Conservation (phyloP, 208 protist species). For the Leishmania lainsoni region DNA sequence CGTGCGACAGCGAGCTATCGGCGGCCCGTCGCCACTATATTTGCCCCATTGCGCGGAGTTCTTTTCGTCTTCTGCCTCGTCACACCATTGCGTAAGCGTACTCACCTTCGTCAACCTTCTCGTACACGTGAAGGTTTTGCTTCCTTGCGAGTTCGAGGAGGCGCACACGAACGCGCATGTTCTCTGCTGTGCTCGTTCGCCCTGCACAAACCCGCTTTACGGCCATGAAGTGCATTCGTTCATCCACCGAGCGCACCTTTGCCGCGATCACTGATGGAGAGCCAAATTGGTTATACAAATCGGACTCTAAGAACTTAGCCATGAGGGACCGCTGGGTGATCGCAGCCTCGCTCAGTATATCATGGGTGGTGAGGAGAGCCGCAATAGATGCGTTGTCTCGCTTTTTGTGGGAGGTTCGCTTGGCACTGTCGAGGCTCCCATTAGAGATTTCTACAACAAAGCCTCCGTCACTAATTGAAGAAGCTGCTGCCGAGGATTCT, state of each 20-base stretch:
- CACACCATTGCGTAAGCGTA: slow-evolving; percentile 28
- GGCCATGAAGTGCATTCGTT: slow-evolving; percentile 69
- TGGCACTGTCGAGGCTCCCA: neutral
- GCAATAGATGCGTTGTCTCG: slow-evolving; percentile 13
- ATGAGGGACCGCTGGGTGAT: slow-evolving; percentile 60
- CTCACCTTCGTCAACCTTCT: slow-evolving; percentile 55
- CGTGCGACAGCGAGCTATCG: neutral
- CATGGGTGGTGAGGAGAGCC: slow-evolving; percentile 65
- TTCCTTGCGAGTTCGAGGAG: slow-evolving; percentile 38
- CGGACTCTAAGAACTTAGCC: slow-evolving; percentile 61
- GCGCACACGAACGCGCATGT: neutral
- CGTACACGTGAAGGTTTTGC: slow-evolving; percentile 66
- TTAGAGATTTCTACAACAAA: neutral
- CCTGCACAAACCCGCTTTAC: slow-evolving; percentile 31
- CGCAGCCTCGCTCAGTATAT: slow-evolving; percentile 35
- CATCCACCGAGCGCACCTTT: slow-evolving; percentile 31
- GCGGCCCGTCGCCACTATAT: neutral
- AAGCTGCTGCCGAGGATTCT: neutral
- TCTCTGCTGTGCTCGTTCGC: neutral
- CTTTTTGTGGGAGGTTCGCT: neutral
- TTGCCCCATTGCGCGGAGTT: neutral
- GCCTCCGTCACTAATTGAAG: neutral
- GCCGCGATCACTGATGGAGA: slow-evolving; percentile 11
- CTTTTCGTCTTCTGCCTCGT: neutral
- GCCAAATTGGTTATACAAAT: slow-evolving; percentile 44